Evolutionary conservation across 2,329 filamentous ascomycete species (phyloP).

Genomic region (Blastomyces emzantsi): DNA sequence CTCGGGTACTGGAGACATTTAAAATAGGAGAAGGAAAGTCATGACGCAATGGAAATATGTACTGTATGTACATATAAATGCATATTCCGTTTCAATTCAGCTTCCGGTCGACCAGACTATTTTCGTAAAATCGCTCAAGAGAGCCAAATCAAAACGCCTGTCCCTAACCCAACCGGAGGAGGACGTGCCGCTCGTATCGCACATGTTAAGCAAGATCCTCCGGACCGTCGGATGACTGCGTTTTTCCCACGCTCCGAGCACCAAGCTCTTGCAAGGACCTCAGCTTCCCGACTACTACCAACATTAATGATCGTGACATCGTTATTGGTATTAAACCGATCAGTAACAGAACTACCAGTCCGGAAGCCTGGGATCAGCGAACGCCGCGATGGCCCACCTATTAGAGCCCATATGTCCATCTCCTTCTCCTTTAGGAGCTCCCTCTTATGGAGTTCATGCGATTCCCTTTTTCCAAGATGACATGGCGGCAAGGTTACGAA

Average conservation of each 20-base stretch:
- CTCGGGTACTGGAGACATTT: background rate
- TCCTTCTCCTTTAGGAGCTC: background rate
- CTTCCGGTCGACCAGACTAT: background rate
- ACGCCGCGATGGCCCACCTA: background rate
- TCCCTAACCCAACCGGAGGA: background rate
- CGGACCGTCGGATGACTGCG: background rate
- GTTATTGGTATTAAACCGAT: background rate
- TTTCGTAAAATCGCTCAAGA: background rate
- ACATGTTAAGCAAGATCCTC: background rate
- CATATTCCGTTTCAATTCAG: background rate
- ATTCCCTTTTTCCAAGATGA: background rate
- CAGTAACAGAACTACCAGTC: background rate
- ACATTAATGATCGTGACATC: constrained; percentile 5
- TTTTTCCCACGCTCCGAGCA: background rate
- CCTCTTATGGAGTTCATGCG: constrained; percentile 2
- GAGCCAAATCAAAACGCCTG: background rate
- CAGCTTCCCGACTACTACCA: background rate
- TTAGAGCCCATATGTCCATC: background rate
- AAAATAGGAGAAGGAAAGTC: background rate
- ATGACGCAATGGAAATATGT: background rate
- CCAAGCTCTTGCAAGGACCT: background rate
- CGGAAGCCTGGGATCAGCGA: background rate
- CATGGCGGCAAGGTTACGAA: background rate
- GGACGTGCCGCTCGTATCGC: background rate
- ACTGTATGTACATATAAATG: background rate